Percentiles rank a stretch among this genome's conserved stretches.
Conservation (phyloP, 1,284 basidiomycete species). For the Microbotryum saponariae region DNA sequence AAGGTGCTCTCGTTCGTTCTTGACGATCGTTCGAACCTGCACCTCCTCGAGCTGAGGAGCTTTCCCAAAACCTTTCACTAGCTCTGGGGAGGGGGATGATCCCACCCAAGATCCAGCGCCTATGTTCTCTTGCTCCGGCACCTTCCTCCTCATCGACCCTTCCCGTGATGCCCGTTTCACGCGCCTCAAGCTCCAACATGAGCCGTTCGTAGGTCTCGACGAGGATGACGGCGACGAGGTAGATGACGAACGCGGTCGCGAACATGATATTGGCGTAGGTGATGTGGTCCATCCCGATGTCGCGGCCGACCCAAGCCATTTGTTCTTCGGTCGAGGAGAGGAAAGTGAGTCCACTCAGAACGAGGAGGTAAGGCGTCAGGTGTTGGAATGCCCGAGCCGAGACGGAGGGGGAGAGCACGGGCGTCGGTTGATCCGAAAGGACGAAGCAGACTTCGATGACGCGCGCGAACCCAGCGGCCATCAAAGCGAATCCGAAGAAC, state of each 20-base stretch:
- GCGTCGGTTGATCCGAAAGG: slow-evolving; percentile 42
- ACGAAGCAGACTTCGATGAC: slow-evolving; percentile 81
- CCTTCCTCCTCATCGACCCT: slow-evolving; percentile 4
- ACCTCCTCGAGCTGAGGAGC: not conserved
- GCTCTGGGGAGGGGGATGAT: not conserved
- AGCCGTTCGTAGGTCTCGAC: slow-evolving; percentile 49
- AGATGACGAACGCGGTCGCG: slow-evolving; percentile 51
- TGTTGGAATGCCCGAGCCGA: slow-evolving; percentile 63
- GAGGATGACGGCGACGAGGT: slow-evolving; percentile 58
- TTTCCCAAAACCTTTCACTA: not conserved
- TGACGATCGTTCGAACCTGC: not conserved
- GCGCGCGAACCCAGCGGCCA: slow-evolving; percentile 72
- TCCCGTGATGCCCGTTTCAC: not conserved
- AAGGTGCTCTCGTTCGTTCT: not conserved
- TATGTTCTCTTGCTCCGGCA: not conserved
- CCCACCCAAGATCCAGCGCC: not conserved
- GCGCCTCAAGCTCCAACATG: not conserved
- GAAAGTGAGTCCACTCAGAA: slow-evolving; percentile 67
- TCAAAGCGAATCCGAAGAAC: slow-evolving; percentile 52
- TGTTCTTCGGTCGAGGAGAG: slow-evolving; percentile 90
- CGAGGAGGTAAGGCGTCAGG: slow-evolving; percentile 68
- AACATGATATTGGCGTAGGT: slow-evolving; percentile 60
- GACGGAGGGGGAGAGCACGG: slow-evolving; percentile 8
- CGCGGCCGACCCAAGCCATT: slow-evolving; percentile 54
- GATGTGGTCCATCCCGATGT: slow-evolving; percentile 25